Evolutionary conservation across 805 yeast species (phyloP).

Genomic region (Candida vaughaniae): DNA sequence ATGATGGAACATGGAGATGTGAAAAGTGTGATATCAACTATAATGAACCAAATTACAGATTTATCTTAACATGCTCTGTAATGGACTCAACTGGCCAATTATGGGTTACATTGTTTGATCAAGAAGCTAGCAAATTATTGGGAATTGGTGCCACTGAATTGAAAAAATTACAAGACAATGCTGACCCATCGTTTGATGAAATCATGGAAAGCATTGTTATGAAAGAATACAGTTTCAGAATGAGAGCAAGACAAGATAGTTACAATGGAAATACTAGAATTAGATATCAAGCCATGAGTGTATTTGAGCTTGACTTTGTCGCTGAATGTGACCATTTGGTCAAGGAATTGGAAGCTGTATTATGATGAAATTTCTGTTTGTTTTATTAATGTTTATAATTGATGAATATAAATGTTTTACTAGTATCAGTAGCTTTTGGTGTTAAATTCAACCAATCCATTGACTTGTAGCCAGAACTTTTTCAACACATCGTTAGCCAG

Average conservation of each 20-base stretch:
- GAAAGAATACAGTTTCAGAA: conserved; percentile 70
- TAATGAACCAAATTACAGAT: conserved; percentile 73
- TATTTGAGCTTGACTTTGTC: conserved; percentile 53
- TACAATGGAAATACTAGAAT: conserved; percentile 78
- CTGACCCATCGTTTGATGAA: conserved; percentile 44
- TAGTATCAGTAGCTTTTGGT: conserved; percentile 4
- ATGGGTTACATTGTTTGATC: conserved; percentile 87
- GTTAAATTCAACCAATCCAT: conserved; percentile 49
- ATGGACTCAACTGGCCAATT: conserved; percentile 79
- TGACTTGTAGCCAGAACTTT: conserved; percentile 63
- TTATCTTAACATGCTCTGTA: conserved; percentile 72
- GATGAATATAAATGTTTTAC: background rate
- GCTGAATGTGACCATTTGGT: conserved; percentile 62
- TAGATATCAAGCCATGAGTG: conserved; percentile 64
- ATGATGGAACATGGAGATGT: conserved; percentile 82
- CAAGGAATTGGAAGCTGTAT: conserved; percentile 38
- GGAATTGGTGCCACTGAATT: conserved; percentile 68
- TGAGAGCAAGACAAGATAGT: conserved; percentile 79
- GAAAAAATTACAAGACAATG: conserved; percentile 40
- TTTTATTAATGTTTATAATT: background rate
- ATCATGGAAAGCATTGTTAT: conserved; percentile 52
- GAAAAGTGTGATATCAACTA: conserved; percentile 80
- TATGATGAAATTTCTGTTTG: conserved; percentile 2
- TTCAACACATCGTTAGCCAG: conserved; percentile 57
- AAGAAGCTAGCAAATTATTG: conserved; percentile 68